phyloP scores from a whole-genome alignment of 371 early-diverging fungal genomes.

The Sanchytrium tribonematis region DNA sequence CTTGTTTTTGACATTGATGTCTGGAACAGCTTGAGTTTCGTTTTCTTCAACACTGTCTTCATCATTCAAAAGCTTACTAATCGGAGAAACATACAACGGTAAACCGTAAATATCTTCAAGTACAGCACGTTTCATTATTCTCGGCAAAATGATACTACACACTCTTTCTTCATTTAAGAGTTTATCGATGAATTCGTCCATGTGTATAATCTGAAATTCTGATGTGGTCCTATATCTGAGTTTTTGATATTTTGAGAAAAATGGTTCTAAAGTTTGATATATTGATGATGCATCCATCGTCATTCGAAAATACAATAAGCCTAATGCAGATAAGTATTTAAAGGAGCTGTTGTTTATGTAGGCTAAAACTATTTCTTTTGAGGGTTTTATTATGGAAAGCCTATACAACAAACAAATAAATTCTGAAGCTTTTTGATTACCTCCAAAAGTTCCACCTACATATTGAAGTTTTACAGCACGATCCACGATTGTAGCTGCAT shows the following conservation, averaged over 20 bases:
- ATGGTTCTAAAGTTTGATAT: slow-evolving; percentile 54
- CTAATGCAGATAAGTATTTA: slow-evolving; percentile 41
- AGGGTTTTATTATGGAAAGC: slow-evolving; percentile 65
- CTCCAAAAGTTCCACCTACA: slow-evolving; percentile 55
- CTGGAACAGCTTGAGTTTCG: not conserved
- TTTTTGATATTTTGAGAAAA: slow-evolving; percentile 57
- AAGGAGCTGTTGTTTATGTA: slow-evolving; percentile 42
- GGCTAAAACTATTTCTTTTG: slow-evolving; percentile 46
- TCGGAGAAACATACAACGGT: not conserved
- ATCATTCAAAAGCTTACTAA: not conserved
- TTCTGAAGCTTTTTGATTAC: slow-evolving; percentile 53
- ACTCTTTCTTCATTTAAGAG: slow-evolving; percentile 46
- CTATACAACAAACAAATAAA: slow-evolving; percentile 66
- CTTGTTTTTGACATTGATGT: not conserved
- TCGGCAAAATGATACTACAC: slow-evolving; percentile 63
- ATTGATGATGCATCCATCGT: slow-evolving; percentile 42
- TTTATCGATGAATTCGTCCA: slow-evolving; percentile 74
- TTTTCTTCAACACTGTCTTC: not conserved
- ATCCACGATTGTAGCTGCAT: slow-evolving; percentile 63
- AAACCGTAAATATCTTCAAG: slow-evolving; percentile 34
- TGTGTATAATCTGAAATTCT: slow-evolving; percentile 24
- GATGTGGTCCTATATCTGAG: slow-evolving; percentile 23
- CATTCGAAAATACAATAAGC: slow-evolving; percentile 58
- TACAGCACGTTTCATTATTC: slow-evolving; percentile 37
- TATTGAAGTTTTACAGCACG: slow-evolving; percentile 41